Evolutionary conservation across 305 asterid species (phyloP), one percentile per base, ranked within the genome.

Genomic region (Caryopteris hybrid): DNA sequence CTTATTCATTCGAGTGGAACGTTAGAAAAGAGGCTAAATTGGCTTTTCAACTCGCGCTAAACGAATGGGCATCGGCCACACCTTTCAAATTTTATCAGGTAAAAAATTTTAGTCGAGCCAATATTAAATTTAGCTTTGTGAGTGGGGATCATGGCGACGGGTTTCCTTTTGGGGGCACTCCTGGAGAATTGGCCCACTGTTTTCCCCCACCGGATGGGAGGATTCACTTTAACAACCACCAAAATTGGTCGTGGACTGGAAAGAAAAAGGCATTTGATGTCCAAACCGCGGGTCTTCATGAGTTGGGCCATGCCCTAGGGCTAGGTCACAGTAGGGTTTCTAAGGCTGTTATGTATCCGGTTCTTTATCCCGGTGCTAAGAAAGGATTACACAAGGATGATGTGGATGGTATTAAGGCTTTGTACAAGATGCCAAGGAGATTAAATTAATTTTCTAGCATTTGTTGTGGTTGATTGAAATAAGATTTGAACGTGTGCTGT

Each of bases 291-390:
- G 71, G 71, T 5, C 38, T 66, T 53, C 63, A 21, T 0, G 71
- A 66, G 71, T 23, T 66, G 53, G 53, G 71, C 12, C 71, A 66
- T 20, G 41, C 17, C 16, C 71, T 66, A 22, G 63, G 71, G 63
- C 71, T 52, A 52, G 53, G 23, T 8, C 71, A 66, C n/a, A 52
- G 53, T 34, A 10, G 3, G 0, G 5, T 22, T 16, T 0, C 2
- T n/a, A 22, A 53, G 38, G 63, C 71, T 14, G n/a, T 53, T 13
- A 66, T 38, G 71, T 52, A 66, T 52, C 63, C 71, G 20, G 7
- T 47, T n/a, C 8, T 64, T 31, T 22, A 21, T 38, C 71, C 42
- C 6, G 8, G 54, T 21, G 63, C 13, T 1, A 51, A 17, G 39
- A 66, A 66, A 53, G 21, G 12, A 20, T 51, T 66, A 27, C n/a